Conservation (phyloP, 768 basidiomycete genomes). For the Cubamyces lactineus region DNA sequence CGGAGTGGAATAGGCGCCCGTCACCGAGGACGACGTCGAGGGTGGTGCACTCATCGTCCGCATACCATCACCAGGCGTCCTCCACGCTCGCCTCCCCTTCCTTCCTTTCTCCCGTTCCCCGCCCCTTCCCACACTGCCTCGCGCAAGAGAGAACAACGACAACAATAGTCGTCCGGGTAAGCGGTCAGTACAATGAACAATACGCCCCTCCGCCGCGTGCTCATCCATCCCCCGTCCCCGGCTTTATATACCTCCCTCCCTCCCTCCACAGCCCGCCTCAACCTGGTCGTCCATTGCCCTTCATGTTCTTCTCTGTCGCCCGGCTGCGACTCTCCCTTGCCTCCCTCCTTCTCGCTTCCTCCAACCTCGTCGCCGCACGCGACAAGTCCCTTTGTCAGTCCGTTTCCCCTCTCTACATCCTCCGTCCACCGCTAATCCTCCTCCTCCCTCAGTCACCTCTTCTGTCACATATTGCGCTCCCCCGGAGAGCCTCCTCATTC, state of each 20-base stretch:
- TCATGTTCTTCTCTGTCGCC: slow-evolving; percentile 74
- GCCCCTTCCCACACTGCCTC: neutral
- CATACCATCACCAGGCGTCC: neutral
- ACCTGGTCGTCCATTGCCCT: slow-evolving; percentile 32
- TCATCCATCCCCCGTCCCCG: neutral
- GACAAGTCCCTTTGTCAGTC: slow-evolving; percentile 66
- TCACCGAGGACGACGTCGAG: neutral
- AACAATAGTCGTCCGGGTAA: slow-evolving; percentile 18
- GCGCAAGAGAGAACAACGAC: slow-evolving; percentile 10
- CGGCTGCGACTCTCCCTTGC: slow-evolving; percentile 63
- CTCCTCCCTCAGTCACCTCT: slow-evolving; percentile 63
- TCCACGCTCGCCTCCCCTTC: neutral
- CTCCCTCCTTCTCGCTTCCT: slow-evolving; percentile 39
- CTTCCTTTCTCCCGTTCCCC: neutral
- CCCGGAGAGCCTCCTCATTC: slow-evolving; percentile 76
- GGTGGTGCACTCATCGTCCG: neutral
- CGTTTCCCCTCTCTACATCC: slow-evolving; percentile 6
- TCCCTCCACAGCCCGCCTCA: slow-evolving; percentile 9
- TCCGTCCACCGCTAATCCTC: slow-evolving; percentile 14
- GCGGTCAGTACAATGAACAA: slow-evolving; percentile 16
- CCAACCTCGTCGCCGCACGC: slow-evolving; percentile 47
- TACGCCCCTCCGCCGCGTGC: slow-evolving; percentile 17
- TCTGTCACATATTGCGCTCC: slow-evolving; percentile 87
- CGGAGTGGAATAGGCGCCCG: neutral
- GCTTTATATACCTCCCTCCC: neutral